Evolutionary conservation across 768 basidiomycete species (phyloP).

Genomic region (Suillus bovinus): DNA sequence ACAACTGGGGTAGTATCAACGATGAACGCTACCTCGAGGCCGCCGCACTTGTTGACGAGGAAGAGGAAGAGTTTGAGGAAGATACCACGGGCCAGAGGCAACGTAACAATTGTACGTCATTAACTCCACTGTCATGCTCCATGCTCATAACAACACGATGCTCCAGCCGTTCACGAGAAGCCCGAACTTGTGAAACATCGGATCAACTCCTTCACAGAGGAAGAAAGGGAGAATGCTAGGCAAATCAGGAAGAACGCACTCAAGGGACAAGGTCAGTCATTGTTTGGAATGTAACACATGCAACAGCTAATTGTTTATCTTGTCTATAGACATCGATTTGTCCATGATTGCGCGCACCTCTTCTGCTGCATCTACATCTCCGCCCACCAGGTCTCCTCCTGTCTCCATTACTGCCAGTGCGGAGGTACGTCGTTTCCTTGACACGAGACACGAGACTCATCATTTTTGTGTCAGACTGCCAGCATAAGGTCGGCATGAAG

Average conservation of each 20-base stretch:
- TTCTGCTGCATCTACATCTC: constrained; percentile 63
- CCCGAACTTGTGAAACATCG: constrained; percentile 37
- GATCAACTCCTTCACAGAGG: constrained; percentile 51
- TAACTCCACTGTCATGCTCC: background rate
- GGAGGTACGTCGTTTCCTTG: constrained; percentile 14
- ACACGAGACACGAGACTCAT: background rate
- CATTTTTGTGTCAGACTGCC: background rate
- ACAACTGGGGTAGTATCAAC: constrained; percentile 82
- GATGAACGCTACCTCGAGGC: constrained; percentile 64
- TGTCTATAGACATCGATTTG: constrained; percentile 51
- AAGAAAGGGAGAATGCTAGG: constrained; percentile 63
- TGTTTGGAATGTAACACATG: background rate
- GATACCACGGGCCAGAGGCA: constrained; percentile 20
- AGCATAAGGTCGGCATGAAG: constrained; percentile 5
- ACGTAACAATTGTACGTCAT: constrained; percentile 9
- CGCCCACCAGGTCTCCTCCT: constrained; percentile 22
- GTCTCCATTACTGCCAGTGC: constrained; percentile 18
- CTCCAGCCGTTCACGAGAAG: constrained; percentile 26
- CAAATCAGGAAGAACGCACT: constrained; percentile 74
- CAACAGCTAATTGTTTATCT: constrained; percentile 4
- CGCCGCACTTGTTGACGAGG: constrained; percentile 60
- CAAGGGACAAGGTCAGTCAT: constrained; percentile 52
- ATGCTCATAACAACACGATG: constrained; percentile 3
- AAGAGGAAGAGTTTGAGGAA: constrained; percentile 40
- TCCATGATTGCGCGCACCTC: constrained; percentile 83